Evolutionary conservation across 257 asterid species (phyloP), one percentile per base, ranked within the genome.

Genomic region (Solanum gandarillasii): DNA sequence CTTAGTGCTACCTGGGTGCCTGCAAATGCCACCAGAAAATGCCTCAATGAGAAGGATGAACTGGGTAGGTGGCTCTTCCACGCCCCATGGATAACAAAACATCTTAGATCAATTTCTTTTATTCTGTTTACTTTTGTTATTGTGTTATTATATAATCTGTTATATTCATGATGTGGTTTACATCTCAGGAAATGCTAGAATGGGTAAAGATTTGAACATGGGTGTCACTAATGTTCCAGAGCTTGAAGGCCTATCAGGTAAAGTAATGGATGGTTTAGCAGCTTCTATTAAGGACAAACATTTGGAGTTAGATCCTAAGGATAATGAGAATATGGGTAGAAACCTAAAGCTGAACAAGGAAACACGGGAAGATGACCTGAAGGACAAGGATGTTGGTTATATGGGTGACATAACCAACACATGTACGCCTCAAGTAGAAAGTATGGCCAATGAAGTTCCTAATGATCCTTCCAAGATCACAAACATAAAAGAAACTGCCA

Each of bases 201-300:
- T 83, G 89, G 91, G 89, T 83, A 91, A 89, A 83, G 91, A 89
- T 87, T 83, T 91, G 89, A 87, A 86, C 87, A 83, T 89, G 23
- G 92, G 91, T 31, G 89, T 86, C 36, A 38, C 73, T 36, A 85
- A 82, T 41, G 86, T 83, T 82, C 82, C 90, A 75, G 87, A 90
- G 91, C 86, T 84, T 31, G 70, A 90, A 81, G 90, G 72, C 46
- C 87, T 70, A 36, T 68, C 83, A 36, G 87, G 76, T 55, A 83
- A 83, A 84, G 79, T 27, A 12, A 18, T 34, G 87, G 88, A 86
- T 35, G 52, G 86, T 68, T 58, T 71, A 60, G 78, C 85, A 36
- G 78, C 86, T 83, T 86, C 75, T 67, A 88, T 83, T 68, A 89
- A 83, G 81, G 85, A 34, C 34, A 87, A 21, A 72, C 72, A 35